These are phyloP conservation scores for Tarenaya hassleriana DNA, from an alignment of 345 rosid genomes.

Conservation along the genomic window DNA sequence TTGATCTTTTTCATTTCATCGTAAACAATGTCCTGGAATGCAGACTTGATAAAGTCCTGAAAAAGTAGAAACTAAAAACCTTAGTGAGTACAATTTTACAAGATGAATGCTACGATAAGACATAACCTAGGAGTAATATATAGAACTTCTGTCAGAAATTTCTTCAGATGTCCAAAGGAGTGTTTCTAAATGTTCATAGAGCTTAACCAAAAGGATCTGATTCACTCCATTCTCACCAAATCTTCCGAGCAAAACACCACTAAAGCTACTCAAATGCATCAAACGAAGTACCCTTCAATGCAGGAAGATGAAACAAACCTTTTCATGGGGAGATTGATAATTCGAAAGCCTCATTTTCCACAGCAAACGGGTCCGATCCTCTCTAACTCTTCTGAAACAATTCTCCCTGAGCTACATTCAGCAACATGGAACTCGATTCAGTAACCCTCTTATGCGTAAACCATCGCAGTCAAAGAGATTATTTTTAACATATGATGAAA, in stretches of 20 bases:
- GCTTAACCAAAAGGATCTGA: no score
- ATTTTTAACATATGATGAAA: background rate
- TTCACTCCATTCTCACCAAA: no score
- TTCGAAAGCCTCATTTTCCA: constrained; percentile 72
- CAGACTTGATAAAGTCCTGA: constrained; percentile 54
- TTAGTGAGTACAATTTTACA: no score
- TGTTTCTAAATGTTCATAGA: no score
- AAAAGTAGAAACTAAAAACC: constrained; percentile 12
- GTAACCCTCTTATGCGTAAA: background rate
- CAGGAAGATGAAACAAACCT: constrained; percentile 37
- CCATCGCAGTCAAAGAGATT: background rate
- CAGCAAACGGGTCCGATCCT: constrained; percentile 59
- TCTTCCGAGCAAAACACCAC: background rate
- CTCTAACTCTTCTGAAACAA: constrained; percentile 68
- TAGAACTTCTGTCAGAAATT: no score
- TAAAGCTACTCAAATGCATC: no score
- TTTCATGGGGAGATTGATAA: constrained; percentile 34
- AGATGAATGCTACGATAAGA: no score
- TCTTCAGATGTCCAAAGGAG: no score
- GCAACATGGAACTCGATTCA: background rate
- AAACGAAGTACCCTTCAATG: background rate
- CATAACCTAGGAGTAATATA: no score
- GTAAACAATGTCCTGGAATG: constrained; percentile 61
- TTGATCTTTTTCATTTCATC: constrained; percentile 62
- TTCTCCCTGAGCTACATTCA: constrained; percentile 57